Percentiles rank a stretch among this genome's conserved stretches.
phyloP scores from a whole-genome alignment of 2,329 filamentous ascomycete species.

The Colletotrichum horii region DNA sequence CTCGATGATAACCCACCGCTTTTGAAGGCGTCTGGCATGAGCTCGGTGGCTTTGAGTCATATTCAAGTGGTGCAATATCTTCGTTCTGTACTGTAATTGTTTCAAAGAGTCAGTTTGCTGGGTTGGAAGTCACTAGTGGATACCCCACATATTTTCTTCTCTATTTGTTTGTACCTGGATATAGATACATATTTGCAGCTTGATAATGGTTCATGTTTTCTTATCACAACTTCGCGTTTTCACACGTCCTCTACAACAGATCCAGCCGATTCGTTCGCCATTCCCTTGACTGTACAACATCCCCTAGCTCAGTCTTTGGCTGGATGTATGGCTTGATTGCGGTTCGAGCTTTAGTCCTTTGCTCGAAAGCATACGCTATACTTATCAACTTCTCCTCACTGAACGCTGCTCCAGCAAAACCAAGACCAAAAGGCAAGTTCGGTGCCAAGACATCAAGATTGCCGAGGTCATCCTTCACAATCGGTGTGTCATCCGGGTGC shows the following conservation, averaged over 20 bases:
- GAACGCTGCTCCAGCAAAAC: slow-evolving; percentile 66
- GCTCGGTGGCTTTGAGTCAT: background rate
- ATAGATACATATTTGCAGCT: too few species aligned
- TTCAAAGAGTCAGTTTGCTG: too few species aligned
- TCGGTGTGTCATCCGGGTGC: slow-evolving; percentile 54
- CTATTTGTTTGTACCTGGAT: too few species aligned
- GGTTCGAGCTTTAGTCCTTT: slow-evolving; percentile 47
- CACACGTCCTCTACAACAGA: too few species aligned
- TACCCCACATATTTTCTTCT: too few species aligned
- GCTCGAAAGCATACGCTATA: slow-evolving; percentile 73
- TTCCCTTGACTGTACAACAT: background rate
- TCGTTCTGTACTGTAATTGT: background rate
- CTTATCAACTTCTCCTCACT: slow-evolving; percentile 67
- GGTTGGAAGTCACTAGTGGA: too few species aligned
- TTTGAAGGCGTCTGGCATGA: background rate
- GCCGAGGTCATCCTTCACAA: slow-evolving; percentile 49
- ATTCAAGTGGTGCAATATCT: background rate
- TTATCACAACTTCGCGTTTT: too few species aligned
- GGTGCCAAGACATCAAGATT: slow-evolving; percentile 59
- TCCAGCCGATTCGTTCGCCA: background rate
- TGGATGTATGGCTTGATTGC: slow-evolving; percentile 31
- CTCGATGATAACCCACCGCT: background rate
- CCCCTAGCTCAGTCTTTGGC: slow-evolving; percentile 30
- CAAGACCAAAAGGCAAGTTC: slow-evolving; percentile 64
- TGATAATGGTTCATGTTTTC: too few species aligned